Conservation (phyloP, 306 rosid genomes). For the Vigna reflexopilosa region DNA sequence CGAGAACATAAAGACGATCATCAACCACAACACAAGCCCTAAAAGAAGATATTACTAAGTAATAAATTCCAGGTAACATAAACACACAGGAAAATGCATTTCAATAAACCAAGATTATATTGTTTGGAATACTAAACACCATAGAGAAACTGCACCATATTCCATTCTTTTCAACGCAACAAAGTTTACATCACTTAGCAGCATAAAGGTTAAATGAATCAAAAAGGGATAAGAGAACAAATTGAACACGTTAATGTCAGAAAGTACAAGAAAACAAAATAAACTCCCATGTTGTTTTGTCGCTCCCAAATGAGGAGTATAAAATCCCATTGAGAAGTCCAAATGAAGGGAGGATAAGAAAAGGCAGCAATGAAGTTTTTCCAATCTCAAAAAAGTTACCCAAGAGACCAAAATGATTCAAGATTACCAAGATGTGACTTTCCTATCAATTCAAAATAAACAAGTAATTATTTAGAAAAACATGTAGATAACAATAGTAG, state of each 20-base stretch:
- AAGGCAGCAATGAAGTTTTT: constrained; percentile 17
- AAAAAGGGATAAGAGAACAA: neutral
- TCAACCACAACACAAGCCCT: constrained; percentile 84
- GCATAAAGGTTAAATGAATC: constrained; percentile 25
- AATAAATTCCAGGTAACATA: constrained; percentile 30
- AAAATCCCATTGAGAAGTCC: constrained; percentile 18
- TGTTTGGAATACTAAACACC: neutral
- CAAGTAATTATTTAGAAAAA: neutral
- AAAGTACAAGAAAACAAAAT: constrained; percentile 31
- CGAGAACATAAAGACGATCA: constrained; percentile 83
- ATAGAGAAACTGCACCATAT: constrained; percentile 2
- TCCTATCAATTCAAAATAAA: neutral
- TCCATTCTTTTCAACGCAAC: constrained; percentile 12
- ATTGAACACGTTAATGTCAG: constrained; percentile 7
- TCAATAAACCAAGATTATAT: constrained; percentile 22
- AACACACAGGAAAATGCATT: constrained; percentile 35
- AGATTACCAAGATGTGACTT: constrained; percentile 22
- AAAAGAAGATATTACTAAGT: constrained; percentile 32
- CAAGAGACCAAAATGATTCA: constrained; percentile 34
- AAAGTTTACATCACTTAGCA: constrained; percentile 8
- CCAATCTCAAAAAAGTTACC: constrained; percentile 16
- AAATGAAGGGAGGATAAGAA: constrained; percentile 4
- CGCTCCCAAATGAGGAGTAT: constrained; percentile 9
- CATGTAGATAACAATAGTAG: neutral
- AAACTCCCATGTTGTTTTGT: constrained; percentile 10